A percentile compares a stretch with the other conserved stretches of the same genome.
phyloP scores from a whole-genome alignment of 306 rosid genomes.

The Alnus rubra region DNA sequence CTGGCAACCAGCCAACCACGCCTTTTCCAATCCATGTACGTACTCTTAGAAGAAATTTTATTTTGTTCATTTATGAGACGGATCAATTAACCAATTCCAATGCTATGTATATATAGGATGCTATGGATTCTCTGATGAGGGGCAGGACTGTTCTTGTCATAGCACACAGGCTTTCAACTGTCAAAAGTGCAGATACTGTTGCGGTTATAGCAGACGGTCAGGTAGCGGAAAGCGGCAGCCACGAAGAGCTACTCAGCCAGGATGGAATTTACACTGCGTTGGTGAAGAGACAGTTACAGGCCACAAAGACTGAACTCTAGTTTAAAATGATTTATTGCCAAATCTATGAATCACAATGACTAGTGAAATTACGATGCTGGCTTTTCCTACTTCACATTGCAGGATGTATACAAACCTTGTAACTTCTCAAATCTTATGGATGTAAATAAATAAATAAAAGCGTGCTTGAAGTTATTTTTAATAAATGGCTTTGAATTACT shows the following conservation, averaged over 20 bases:
- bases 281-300: conserved; percentile 57
- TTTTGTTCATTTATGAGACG: neutral
- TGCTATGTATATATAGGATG: conserved; percentile 45
- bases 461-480: neutral
- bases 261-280: conserved; percentile 61
- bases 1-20: too few relatives aligned
- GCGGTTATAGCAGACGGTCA: conserved; percentile 69
- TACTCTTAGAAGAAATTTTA: neutral
- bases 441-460: neutral
- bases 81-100: neutral
- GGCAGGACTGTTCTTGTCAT: conserved; percentile 74
- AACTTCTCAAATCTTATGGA: neutral
- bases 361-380: neutral
- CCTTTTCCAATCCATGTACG: neutral
- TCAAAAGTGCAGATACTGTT: conserved; percentile 56
- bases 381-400: neutral
- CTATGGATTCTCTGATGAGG: conserved; percentile 73
- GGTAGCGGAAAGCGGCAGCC: conserved; percentile 63
- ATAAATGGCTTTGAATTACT: neutral
- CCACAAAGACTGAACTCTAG: conserved; percentile 42
- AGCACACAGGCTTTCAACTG: conserved; percentile 77
- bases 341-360: neutral
- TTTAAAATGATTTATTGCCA: neutral
- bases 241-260: conserved; percentile 59
- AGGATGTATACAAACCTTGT: neutral